Evolutionary conservation across 23 red algal genomes (phyloP).

Genomic region (Gracilaria caudata): DNA sequence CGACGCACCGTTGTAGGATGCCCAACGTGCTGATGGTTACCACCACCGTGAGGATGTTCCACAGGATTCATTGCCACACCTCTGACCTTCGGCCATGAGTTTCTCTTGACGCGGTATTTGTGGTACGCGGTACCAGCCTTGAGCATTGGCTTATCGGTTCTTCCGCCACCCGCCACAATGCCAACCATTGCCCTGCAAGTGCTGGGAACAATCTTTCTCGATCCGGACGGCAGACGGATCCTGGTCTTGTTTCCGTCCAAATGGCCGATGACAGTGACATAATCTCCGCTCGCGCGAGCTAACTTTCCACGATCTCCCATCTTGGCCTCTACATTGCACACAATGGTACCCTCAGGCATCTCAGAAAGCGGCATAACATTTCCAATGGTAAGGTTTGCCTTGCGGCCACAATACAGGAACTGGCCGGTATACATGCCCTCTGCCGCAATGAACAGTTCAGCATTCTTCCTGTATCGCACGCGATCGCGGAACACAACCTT

Average conservation of each 20-base stretch:
- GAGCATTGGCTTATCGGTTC: constrained; percentile 97
- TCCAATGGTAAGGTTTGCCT: constrained; percentile 92
- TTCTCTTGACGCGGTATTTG: constrained; percentile 98
- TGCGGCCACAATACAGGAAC: constrained; percentile 94
- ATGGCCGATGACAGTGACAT: constrained; percentile 96
- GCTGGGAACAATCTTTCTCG: constrained; percentile 89
- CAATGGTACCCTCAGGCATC: constrained; percentile 98
- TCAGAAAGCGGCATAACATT: constrained; percentile 88
- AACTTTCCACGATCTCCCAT: constrained; percentile 95
- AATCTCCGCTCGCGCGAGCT: constrained; percentile 86
- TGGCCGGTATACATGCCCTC: constrained; percentile 99
- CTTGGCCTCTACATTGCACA: constrained; percentile 98
- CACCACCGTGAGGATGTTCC: constrained; percentile 99
- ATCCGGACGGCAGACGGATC: constrained; percentile 92
- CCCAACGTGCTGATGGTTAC: constrained; percentile 99
- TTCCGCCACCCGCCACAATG: constrained; percentile 90
- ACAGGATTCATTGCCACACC: constrained; percentile 99
- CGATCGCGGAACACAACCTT: constrained; percentile 97
- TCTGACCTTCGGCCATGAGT: constrained; percentile 98
- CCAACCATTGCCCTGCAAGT: constrained; percentile 98
- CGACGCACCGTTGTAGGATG: constrained; percentile 97
- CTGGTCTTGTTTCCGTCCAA: constrained; percentile 94
- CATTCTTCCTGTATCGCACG: constrained; percentile 82
- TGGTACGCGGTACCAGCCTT: constrained; percentile 98
- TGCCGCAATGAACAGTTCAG: constrained; percentile 89